These are phyloP conservation scores for Fusarium torulosum DNA, from an alignment of 2,329 filamentous ascomycete genomes.

Conservation along the genomic window DNA sequence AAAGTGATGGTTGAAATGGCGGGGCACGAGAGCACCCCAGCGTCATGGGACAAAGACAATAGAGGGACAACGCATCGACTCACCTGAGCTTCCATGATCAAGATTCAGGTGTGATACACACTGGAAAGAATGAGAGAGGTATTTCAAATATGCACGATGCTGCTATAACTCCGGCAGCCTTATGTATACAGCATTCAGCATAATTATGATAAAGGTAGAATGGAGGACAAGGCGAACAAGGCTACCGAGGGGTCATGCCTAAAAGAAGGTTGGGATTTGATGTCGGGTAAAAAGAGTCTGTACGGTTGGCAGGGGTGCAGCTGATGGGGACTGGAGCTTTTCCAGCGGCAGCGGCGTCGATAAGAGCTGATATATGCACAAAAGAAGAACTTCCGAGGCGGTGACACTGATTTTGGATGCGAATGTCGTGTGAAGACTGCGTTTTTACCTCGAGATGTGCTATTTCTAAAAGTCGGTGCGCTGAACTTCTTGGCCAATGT, in stretches of 20 bases:
- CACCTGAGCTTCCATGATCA: conserved; percentile 64
- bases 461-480: conserved; percentile 58
- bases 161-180: conserved; percentile 61
- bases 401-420: conserved; percentile 35
- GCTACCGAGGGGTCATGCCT: conserved; percentile 60
- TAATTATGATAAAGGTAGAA: conserved; percentile 52
- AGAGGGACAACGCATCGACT: conserved; percentile 41
- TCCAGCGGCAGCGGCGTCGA: conserved; percentile 3
- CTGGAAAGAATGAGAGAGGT: conserved; percentile 1
- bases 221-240: conserved; percentile 51
- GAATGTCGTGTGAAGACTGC: conserved; percentile 47
- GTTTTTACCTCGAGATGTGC: conserved; percentile 54
- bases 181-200: conserved; percentile 58
- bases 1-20: conserved; percentile 46
- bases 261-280: conserved; percentile 36
- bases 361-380: conserved; percentile 6
- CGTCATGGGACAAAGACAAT: conserved; percentile 43
- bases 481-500: conserved; percentile 55
- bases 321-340: conserved; percentile 24
- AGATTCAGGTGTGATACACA: conserved; percentile 39
- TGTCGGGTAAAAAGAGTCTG: conserved; percentile 34
- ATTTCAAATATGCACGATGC: conserved; percentile 48
- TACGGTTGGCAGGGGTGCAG: conserved; percentile 27
- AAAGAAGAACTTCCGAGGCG: conserved; percentile 17
- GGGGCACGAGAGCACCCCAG: conserved; percentile 47